Percentiles rank a stretch among this genome's conserved stretches.
Evolutionary conservation across 1,284 basidiomycete species (phyloP).

Genomic region (Fomitopsis schrenkii): DNA sequence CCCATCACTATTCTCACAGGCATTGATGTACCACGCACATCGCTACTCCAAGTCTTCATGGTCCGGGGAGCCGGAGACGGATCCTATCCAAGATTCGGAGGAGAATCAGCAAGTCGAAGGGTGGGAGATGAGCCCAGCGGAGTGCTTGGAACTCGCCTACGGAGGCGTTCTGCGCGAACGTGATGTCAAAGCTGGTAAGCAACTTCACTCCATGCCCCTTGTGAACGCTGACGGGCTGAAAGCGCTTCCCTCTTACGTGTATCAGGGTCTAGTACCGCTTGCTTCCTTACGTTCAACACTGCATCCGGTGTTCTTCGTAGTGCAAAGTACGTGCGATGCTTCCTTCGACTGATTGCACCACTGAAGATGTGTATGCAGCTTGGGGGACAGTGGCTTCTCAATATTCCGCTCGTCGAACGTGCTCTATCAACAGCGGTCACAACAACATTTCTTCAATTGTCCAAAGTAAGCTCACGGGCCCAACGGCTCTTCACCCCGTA

Average conservation of each 20-base stretch:
- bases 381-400: slow-evolving; percentile 84
- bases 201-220: slow-evolving; percentile 15
- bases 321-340: slow-evolving; percentile 62
- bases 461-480: slow-evolving; percentile 44
- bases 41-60: slow-evolving; percentile 65
- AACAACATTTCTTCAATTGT: slow-evolving; percentile 84
- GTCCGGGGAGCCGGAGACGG: slow-evolving; percentile 63
- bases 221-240: neutral
- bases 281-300: slow-evolving; percentile 74
- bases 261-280: slow-evolving; percentile 84
- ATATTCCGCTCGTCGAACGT: slow-evolving; percentile 71
- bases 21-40: slow-evolving; percentile 70
- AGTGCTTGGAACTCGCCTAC: slow-evolving; percentile 73
- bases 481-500: neutral
- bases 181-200: slow-evolving; percentile 64
- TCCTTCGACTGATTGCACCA: neutral
- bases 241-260: neutral
- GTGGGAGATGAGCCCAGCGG: slow-evolving; percentile 65
- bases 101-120: slow-evolving; percentile 52
- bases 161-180: slow-evolving; percentile 68
- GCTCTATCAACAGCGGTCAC: slow-evolving; percentile 57
- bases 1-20: slow-evolving; percentile 71
- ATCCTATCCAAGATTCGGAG: slow-evolving; percentile 46
- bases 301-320: slow-evolving; percentile 71
- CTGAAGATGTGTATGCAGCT: slow-evolving; percentile 35